These are phyloP conservation scores for Termitomyces sp. DNA, from an alignment of 768 basidiomycete genomes.

Conservation along the genomic window DNA sequence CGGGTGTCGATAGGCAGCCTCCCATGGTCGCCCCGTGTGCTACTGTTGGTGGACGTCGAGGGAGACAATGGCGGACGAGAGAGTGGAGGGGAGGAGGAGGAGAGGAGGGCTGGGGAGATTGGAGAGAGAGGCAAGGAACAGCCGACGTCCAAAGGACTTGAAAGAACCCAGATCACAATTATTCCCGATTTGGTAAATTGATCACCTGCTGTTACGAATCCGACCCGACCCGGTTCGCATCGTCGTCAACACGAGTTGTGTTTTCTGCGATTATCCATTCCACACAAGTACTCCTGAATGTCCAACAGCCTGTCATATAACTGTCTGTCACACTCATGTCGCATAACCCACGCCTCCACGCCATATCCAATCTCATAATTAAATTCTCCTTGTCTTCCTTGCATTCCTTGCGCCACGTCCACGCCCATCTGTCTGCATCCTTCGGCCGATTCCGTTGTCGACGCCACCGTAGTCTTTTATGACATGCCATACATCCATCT, in stretches of 20 bases:
- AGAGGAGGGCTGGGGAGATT: not conserved
- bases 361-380: too few species aligned
- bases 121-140: not conserved
- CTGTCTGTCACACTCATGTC: too few species aligned
- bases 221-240: not conserved
- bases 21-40: slow-evolving; percentile 40
- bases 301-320: not conserved
- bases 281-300: not conserved
- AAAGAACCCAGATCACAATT: slow-evolving; percentile 1
- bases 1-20: slow-evolving; percentile 57
- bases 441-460: not conserved
- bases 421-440: not conserved
- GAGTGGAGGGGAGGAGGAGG: not conserved
- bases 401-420: not conserved
- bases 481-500: too few species aligned
- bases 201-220: not conserved
- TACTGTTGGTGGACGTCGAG: not conserved
- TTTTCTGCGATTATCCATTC: not conserved
- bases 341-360: too few species aligned
- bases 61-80: not conserved
- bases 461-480: not conserved
- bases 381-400: not conserved
- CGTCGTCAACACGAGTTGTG: too few species aligned
- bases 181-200: not conserved
- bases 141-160: slow-evolving; percentile 1